A percentile compares a stretch with the other conserved stretches of the same genome.
Evolutionary conservation across 2,329 filamentous ascomycete species (phyloP).

Genomic region (Dothideomycetidae sp.): DNA sequence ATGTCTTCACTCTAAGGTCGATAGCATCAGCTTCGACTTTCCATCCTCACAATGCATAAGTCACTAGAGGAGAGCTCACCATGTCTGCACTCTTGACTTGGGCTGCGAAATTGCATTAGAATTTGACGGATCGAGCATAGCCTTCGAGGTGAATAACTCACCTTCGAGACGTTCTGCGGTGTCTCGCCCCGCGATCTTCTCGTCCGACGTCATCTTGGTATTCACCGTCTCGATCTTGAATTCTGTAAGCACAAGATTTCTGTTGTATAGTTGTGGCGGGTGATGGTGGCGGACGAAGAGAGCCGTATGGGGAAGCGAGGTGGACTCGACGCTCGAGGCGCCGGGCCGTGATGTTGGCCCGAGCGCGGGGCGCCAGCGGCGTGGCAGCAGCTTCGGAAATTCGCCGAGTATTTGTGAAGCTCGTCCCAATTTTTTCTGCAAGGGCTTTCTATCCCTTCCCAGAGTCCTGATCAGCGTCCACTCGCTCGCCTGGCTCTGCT

Average conservation of each 20-base stretch:
- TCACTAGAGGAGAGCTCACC: slow-evolving; percentile 42
- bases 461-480: neutral
- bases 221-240: neutral
- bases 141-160: slow-evolving; percentile 25
- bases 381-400: slow-evolving; percentile 3
- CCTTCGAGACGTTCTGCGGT: slow-evolving; percentile 57
- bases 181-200: neutral
- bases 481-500: neutral
- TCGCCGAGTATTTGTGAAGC: too few species aligned
- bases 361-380: neutral
- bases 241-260: neutral
- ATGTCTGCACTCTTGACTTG: slow-evolving; percentile 98
- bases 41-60: neutral
- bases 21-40: too few species aligned
- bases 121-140: slow-evolving; percentile 7
- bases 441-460: neutral
- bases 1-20: slow-evolving; percentile 84
- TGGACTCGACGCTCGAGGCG: neutral
- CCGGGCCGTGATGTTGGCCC: neutral
- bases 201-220: neutral
- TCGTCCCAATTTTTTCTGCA: slow-evolving; percentile 11
- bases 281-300: neutral
- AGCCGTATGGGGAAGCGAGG: neutral
- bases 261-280: neutral
- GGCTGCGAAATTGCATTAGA: slow-evolving; percentile 38